Evolutionary conservation across 179 eudicot genomes (phyloP).

Genomic region (Silene vulgaris): DNA sequence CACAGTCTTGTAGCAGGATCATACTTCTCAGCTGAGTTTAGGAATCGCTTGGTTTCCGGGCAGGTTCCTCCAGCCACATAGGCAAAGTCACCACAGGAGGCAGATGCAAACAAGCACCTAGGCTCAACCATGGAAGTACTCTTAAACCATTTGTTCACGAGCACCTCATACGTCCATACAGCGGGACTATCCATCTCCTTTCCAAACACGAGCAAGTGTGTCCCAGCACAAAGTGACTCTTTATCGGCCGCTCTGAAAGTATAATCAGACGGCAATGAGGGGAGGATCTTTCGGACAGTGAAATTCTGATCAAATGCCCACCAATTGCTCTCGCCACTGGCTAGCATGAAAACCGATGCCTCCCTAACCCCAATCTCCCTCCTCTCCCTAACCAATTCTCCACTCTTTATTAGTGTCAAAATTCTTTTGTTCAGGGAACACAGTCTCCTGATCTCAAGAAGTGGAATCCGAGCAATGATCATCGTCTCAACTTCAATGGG

Average conservation of each 20-base stretch:
- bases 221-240: slow-evolving; percentile 69
- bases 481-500: slow-evolving; percentile 27
- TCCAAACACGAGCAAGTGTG: slow-evolving; percentile 66
- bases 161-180: slow-evolving; percentile 57
- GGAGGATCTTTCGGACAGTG: slow-evolving; percentile 42
- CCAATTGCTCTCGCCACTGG: slow-evolving; percentile 51
- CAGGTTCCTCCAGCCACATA: slow-evolving; percentile 59
- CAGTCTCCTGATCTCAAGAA: slow-evolving; percentile 47
- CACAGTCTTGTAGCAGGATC: slow-evolving; percentile 41
- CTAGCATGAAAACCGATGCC: slow-evolving; percentile 52
- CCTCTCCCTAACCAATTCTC: slow-evolving; percentile 47
- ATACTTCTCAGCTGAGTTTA: slow-evolving; percentile 55
- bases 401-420: slow-evolving; percentile 36
- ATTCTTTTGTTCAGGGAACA: slow-evolving; percentile 36
- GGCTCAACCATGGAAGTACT: slow-evolving; percentile 57
- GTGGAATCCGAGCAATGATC: slow-evolving; percentile 48
- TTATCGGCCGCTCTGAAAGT: slow-evolving; percentile 42
- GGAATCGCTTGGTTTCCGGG: slow-evolving; percentile 22
- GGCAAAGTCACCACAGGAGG: slow-evolving; percentile 45
- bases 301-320: slow-evolving; percentile 51
- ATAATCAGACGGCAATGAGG: slow-evolving; percentile 40
- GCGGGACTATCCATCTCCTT: slow-evolving; percentile 39
- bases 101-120: slow-evolving; percentile 72
- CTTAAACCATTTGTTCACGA: slow-evolving; percentile 42
- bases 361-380: slow-evolving; percentile 39